Base-by-base conservation (phyloP, 345 rosid species). In the Lumnitzera racemosa region DNA sequence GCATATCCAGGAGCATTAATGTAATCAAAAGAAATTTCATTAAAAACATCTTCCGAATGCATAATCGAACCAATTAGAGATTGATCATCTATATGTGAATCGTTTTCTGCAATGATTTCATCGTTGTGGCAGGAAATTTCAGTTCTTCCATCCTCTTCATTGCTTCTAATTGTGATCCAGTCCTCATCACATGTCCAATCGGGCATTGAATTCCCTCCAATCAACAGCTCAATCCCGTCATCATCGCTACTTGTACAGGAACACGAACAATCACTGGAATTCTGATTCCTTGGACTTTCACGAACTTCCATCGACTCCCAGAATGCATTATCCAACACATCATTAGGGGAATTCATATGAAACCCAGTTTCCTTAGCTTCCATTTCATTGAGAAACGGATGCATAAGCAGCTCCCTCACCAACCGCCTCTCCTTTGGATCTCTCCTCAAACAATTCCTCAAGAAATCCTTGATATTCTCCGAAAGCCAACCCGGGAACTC, bases 101-200 rank as follows among this genome's bases (percentile, higher is more conserved):
- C 43, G 7, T 36, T 36, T 36, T 36, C 43, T 5, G 43, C 43
- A 36, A 36, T 4, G 7, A 4, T 36, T 36, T 36, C 43, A 5
- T 36, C 43, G 7, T 36, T 9, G 1, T 36, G 43, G 9, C 43
- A 36, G 43, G 7, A 36, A 36, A 36, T 36, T 7, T 36, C 43
- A 4, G 43, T 36, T 36, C 12, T 47, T 65, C 79, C 81, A 20
- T 69, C 80, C 15, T 15, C 31, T 29, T 10, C 72, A 53, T 57
- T 72, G 60, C 79, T 70, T 73, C 98, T 85, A 2, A 91, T 82
- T 46, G 87, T 80, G 51, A 87, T 65, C 98, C 98, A 91, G 29
- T 74, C 86, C 11, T 24, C 67, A 1, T 60, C 77, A 59, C 12
- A 72, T 63, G 55, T 47, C 88, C 86, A 82, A 11, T 53, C 67